Evolutionary conservation across 2,329 filamentous ascomycete genomes (phyloP).

Genomic region (Bipolaris gigantea): DNA sequence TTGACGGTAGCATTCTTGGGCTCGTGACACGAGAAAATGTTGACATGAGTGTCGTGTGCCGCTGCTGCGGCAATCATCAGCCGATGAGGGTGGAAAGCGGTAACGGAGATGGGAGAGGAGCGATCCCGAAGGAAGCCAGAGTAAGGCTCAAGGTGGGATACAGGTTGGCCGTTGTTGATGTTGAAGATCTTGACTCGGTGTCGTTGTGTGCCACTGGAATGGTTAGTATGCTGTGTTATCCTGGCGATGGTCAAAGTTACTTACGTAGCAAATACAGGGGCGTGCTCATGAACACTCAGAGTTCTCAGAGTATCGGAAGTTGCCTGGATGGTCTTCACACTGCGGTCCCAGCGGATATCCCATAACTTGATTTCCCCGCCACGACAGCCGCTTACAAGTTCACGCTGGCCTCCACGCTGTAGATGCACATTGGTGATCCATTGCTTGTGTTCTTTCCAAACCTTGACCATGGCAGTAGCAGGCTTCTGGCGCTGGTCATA

Average conservation of each 20-base stretch:
- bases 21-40: conserved; percentile 66
- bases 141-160: conserved; percentile 87
- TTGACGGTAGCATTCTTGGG: conserved; percentile 27
- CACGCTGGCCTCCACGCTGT: conserved; percentile 90
- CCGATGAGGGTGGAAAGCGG: conserved; percentile 92
- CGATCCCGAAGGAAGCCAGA: conserved; percentile 84
- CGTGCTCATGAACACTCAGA: conserved; percentile 90
- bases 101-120: conserved; percentile 79
- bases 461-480: conserved; percentile 89
- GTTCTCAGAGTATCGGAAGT: conserved; percentile 80
- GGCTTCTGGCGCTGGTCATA: conserved; percentile 87
- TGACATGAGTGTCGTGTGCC: conserved; percentile 85
- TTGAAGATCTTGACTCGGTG: conserved; percentile 93
- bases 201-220: conserved; percentile 75
- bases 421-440: conserved; percentile 98
- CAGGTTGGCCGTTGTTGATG: conserved; percentile 70
- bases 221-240: conserved; percentile 33
- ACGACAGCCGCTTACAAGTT: conserved; percentile 85
- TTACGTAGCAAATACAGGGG: conserved; percentile 78
- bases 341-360: conserved; percentile 87
- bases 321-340: conserved; percentile 71
- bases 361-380: conserved; percentile 94
- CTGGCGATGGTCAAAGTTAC: conserved; percentile 58
- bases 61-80: conserved; percentile 89
- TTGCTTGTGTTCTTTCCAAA: conserved; percentile 93